A percentile compares a stretch with the other conserved stretches of the same genome.
Conservation (phyloP, 768 basidiomycete species). For the Boletus pseudo-olivaceus region DNA sequence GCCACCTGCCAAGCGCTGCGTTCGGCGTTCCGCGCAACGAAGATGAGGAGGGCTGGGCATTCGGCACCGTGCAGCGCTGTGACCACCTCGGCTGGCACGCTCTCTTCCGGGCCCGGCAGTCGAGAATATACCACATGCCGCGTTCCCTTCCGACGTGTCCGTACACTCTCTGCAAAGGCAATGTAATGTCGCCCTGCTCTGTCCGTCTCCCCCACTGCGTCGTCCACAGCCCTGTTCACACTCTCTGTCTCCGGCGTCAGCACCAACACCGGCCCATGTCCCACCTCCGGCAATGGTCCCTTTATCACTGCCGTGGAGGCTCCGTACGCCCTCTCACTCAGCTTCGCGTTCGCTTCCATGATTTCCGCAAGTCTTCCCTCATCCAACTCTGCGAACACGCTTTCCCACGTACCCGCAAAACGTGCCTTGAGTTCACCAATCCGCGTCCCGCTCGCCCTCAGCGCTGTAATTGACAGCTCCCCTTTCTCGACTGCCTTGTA, state of each 20-base stretch:
- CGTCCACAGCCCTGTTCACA: constrained; percentile 63
- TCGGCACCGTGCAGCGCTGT: background rate
- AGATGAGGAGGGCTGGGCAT: constrained; percentile 31
- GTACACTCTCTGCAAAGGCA: constrained; percentile 43
- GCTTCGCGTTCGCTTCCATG: constrained; percentile 35
- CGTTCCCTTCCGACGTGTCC: constrained; percentile 26
- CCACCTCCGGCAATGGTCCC: constrained; percentile 36
- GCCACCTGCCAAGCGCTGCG: constrained; percentile 50
- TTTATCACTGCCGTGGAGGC: constrained; percentile 46
- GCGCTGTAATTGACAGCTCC: constrained; percentile 34
- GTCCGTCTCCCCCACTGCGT: constrained; percentile 47
- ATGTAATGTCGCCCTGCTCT: constrained; percentile 56
- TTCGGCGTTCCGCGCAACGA: constrained; percentile 58
- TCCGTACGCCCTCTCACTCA: constrained; percentile 49
- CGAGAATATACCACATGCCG: constrained; percentile 49
- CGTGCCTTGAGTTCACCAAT: constrained; percentile 47
- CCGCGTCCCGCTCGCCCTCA: constrained; percentile 43
- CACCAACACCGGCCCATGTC: constrained; percentile 35
- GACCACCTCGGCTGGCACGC: constrained; percentile 2
- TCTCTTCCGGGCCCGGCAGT: constrained; percentile 2
- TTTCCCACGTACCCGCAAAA: constrained; percentile 49
- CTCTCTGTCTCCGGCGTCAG: constrained; percentile 56
- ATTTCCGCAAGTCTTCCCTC: constrained; percentile 27
- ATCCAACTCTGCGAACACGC: constrained; percentile 29
- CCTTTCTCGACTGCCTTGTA: constrained; percentile 50